Percentiles rank a stretch among this genome's conserved stretches.
phyloP scores from a whole-genome alignment of 495 filamentous ascomycete species.

The Rostrohypoxylon terebratum region DNA sequence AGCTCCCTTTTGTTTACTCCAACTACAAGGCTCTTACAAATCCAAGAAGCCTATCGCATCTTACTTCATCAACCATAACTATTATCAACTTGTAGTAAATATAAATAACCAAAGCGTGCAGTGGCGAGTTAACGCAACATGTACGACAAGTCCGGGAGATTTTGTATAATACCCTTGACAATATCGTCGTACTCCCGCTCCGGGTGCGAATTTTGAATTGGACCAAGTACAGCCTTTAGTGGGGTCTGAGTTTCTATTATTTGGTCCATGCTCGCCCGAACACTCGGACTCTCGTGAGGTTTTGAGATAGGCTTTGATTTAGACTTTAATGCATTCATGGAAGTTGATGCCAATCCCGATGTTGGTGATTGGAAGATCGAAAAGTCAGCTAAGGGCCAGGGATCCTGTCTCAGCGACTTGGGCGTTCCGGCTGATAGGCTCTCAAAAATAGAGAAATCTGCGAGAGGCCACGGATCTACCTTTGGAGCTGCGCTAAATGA shows the following conservation, averaged over 20 bases:
- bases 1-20: conserved; percentile 37
- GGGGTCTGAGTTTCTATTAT: background rate
- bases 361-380: conserved; percentile 53
- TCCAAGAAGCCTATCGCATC: conserved; percentile 4
- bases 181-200: conserved; percentile 50
- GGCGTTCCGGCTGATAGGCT: conserved; percentile 21
- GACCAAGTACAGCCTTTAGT: conserved; percentile 26
- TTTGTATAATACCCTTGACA: conserved; percentile 53
- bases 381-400: conserved; percentile 54
- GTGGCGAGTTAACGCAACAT: conserved; percentile 57
- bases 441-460: conserved; percentile 40
- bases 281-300: conserved; percentile 16
- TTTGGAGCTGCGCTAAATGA: conserved; percentile 8
- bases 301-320: conserved; percentile 17
- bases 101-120: conserved; percentile 22
- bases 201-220: conserved; percentile 38
- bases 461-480: conserved; percentile 28
- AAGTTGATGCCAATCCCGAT: conserved; percentile 11
- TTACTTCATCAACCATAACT: background rate
- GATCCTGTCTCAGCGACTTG: conserved; percentile 34
- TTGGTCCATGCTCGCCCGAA: conserved; percentile 5
- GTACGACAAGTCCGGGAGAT: conserved; percentile 65
- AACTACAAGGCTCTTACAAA: conserved; percentile 17
- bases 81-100: conserved; percentile 22
- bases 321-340: background rate